A percentile compares a stretch with the other conserved stretches of the same genome.
Evolutionary conservation across 129 eudicot species (phyloP).

Genomic region (Ambrosia artemisiifolia): DNA sequence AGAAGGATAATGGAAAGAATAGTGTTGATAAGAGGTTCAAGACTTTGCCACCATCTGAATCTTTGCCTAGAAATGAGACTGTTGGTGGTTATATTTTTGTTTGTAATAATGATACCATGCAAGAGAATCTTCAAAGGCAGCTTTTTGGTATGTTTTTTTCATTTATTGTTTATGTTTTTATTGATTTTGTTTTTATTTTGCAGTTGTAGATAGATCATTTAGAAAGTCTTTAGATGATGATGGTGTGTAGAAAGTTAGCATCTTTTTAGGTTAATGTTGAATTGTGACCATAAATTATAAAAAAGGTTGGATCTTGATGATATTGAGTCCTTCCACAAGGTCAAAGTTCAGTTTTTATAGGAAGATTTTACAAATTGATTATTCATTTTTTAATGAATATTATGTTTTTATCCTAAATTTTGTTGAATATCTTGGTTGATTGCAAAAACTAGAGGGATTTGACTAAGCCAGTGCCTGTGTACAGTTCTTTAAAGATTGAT

Average conservation of each 20-base stretch:
- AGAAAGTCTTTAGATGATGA: too few relatives aligned
- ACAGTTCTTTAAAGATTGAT: neutral
- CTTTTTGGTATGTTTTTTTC: slow-evolving; percentile 85
- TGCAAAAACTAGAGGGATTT: neutral
- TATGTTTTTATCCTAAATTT: neutral
- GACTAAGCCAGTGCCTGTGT: neutral
- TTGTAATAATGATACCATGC: slow-evolving; percentile 97
- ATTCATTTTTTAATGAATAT: neutral
- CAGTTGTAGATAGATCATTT: neutral
- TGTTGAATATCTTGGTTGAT: neutral
- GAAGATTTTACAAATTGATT: neutral
- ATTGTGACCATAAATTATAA: too few relatives aligned
- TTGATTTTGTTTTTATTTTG: neutral
- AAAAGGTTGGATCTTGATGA: neutral
- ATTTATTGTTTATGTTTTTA: too few relatives aligned
- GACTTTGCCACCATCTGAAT: slow-evolving; percentile 85
- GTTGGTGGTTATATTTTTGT: slow-evolving; percentile 96
- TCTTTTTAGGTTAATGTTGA: too few relatives aligned
- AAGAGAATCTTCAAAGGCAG: slow-evolving; percentile 88
- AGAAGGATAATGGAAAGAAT: slow-evolving; percentile 31
- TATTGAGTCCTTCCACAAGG: neutral
- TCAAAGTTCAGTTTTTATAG: neutral
- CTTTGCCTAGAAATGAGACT: slow-evolving; percentile 89
- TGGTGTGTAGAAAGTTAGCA: too few relatives aligned
- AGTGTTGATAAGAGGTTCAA: slow-evolving; percentile 85